Percentiles rank a stretch among this genome's conserved stretches.
phyloP scores from a whole-genome alignment of 2,329 filamentous ascomycete species.

The Botryotinia globosa region DNA sequence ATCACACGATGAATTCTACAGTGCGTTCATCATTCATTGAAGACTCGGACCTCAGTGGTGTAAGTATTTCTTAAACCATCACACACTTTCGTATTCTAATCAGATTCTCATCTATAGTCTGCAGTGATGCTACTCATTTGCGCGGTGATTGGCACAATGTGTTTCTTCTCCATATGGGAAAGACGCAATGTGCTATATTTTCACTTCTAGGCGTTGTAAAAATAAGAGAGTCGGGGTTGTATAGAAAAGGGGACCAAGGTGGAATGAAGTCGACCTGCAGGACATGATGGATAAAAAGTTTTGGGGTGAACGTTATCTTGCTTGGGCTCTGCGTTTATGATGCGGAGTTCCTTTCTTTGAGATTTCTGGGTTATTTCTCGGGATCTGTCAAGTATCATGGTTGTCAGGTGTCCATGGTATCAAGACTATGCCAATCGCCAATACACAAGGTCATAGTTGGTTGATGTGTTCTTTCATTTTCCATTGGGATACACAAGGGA shows the following conservation, averaged over 20 bases:
- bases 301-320: background rate
- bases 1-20: background rate
- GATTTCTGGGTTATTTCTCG: background rate
- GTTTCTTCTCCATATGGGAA: background rate
- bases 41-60: background rate
- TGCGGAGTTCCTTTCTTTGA: background rate
- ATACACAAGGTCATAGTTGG: background rate
- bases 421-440: too few relatives aligned
- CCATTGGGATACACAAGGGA: background rate
- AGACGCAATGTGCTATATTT: background rate
- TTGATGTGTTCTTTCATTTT: background rate
- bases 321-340: background rate
- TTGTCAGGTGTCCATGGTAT: background rate
- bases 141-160: background rate
- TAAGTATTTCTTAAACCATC: background rate
- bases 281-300: background rate
- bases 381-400: background rate
- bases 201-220: background rate
- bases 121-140: background rate
- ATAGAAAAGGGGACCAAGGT: background rate
- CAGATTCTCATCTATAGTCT: background rate
- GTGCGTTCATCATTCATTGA: background rate
- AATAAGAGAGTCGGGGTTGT: background rate
- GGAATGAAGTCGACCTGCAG: fast-evolving
- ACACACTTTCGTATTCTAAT: background rate